Evolutionary conservation across 169 alveolate species (phyloP).

Genomic region (Cryptosporidium bovis): DNA sequence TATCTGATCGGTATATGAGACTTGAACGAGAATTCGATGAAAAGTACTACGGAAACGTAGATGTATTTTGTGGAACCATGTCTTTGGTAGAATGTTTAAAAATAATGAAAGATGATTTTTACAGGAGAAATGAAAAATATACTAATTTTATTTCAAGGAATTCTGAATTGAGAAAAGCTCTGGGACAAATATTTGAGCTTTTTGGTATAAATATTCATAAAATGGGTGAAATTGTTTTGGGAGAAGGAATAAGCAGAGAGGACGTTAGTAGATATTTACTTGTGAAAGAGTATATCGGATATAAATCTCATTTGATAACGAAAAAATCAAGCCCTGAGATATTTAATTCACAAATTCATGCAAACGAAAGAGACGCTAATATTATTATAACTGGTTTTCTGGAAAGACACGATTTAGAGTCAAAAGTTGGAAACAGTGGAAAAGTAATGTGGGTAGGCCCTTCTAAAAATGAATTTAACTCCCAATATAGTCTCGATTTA

Average conservation of each 20-base stretch:
- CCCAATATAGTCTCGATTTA: not conserved
- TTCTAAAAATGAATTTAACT: not conserved
- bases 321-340: not conserved
- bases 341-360: not conserved
- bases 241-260: constrained; percentile 28
- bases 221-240: not conserved
- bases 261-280: constrained; percentile 35
- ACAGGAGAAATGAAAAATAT: constrained; percentile 52
- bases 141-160: constrained; percentile 32
- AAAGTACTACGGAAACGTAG: not conserved
- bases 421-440: constrained; percentile 1
- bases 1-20: not conserved
- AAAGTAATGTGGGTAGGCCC: not conserved
- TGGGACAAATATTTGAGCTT: constrained; percentile 12
- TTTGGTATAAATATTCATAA: constrained; percentile 1
- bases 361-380: constrained; percentile 1
- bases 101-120: constrained; percentile 48
- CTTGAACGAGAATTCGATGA: not conserved
- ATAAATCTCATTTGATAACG: not conserved
- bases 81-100: constrained; percentile 19
- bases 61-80: constrained; percentile 1
- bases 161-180: constrained; percentile 3
- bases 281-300: not conserved
- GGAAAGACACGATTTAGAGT: not conserved
- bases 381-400: not conserved